Evolutionary conservation across 2,329 filamentous ascomycete species (phyloP), one percentile per base, ranked within the genome.

Genomic region (Zymoseptoria tritici): DNA sequence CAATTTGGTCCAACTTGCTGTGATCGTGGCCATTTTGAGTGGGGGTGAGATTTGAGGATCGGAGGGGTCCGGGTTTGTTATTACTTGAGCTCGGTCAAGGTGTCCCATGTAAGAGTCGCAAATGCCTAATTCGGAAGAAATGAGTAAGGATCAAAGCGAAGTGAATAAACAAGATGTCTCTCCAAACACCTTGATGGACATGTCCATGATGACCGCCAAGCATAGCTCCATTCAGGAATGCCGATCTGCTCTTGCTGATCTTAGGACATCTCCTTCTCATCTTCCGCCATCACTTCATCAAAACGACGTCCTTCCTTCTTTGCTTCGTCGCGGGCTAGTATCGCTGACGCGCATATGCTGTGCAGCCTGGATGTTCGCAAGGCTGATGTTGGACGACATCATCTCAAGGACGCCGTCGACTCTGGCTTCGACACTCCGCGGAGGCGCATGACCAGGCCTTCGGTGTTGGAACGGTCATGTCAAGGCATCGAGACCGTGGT

Each of bases 1-100:
- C 20, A 78, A 62, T 21, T 72, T 71, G 31, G 67, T 72, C 76
- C 76, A 79, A 46, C 57, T 60, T 4, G 60, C 64, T 50, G 57
- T 49, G 54, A 63, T 56, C 4, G 60, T 59, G 11, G 56, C 49
- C 54, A 59, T 58, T 2, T 52, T 1, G 36, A 46, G 36, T 46
- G 36, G 16, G 2, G 6, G 13, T 7, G 36, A 29, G 26, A 29
- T 46, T 2, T 4, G 36, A 46, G 16, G 36, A n/a, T 46, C 26
- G 2, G 26, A 29, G 8, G 36, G 11, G 4, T 42, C 11, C 4
- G 36, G 1, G 36, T 11, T 42, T 4, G 36, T 42, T 36, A 24
- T 36, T 36, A n/a, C 31, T 36, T 3, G 36, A 42, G 11, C 4
- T 13, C 9, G 4, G 11, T 42, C 36, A 16, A 42, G 9, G 9